phyloP scores from a whole-genome alignment of 495 filamentous ascomycete genomes.

The Chlorociboria aeruginascens region DNA sequence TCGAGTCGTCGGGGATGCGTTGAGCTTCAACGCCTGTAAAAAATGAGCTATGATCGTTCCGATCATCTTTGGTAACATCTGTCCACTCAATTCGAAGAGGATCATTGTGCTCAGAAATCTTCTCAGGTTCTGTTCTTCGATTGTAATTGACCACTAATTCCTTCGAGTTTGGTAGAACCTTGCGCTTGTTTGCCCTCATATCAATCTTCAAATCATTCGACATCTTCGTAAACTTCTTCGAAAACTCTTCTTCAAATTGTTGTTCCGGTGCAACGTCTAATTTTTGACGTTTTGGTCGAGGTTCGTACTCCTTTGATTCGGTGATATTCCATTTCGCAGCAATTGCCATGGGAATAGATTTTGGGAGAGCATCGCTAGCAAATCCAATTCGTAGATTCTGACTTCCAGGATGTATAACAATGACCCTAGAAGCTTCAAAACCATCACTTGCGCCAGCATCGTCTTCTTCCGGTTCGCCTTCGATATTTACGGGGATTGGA shows the following conservation, averaged over 20 bases:
- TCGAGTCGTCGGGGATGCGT: conserved; percentile 80
- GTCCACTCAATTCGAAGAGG: conserved; percentile 91
- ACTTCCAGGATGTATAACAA: conserved; percentile 95
- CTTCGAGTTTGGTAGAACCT: conserved; percentile 89
- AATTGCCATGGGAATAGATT: conserved; percentile 86
- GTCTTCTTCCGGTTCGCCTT: conserved; percentile 43
- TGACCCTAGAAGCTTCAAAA: conserved; percentile 73
- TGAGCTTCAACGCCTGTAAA: conserved; percentile 74
- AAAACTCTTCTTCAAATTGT: conserved; percentile 75
- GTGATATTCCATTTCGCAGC: conserved; percentile 61
- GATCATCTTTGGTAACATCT: conserved; percentile 45
- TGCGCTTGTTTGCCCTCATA: conserved; percentile 85
- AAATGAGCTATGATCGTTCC: conserved; percentile 39
- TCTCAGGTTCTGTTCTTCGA: conserved; percentile 63
- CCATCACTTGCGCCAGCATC: conserved; percentile 49
- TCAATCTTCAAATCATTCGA: conserved; percentile 73
- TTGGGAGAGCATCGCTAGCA: conserved; percentile 87
- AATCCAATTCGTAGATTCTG: conserved; percentile 90
- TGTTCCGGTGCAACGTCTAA: conserved; percentile 58
- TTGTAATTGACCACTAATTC: conserved; percentile 92
- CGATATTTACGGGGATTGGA: conserved; percentile 21
- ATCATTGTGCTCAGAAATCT: conserved; percentile 88
- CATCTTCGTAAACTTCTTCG: conserved; percentile 67
- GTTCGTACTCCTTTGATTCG: conserved; percentile 78
- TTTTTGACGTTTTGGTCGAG: conserved; percentile 80